Base-by-base conservation (phyloP, 2,329 filamentous ascomycete genomes). In the Epichloe glyceriae region DNA sequence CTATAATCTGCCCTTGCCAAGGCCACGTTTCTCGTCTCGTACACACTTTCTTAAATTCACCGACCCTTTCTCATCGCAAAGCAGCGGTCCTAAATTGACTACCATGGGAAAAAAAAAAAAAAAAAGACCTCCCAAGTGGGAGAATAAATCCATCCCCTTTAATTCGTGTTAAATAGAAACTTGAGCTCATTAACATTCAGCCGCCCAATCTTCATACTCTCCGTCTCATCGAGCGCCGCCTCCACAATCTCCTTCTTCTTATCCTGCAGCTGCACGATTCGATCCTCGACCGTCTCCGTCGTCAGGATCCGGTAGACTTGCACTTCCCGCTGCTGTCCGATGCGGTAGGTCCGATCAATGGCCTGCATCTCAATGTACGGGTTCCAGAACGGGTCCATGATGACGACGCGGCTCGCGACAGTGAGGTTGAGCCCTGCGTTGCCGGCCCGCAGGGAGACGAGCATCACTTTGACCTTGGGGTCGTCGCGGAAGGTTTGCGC, bases 321-420 rank as follows among this genome's bases (percentile, higher is more conserved):
- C 4, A 95, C 90, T 7, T 81, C 71, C 4, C 76, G 75, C 56
- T 74, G 70, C 68, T 96, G 90, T 0, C 89, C 89, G 57, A 95
- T 90, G 10, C 90, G 85, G 66, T 95, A 85, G 2, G 89, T 87
- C 20, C 90, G 85, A 64, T 95, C 90, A 47, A 95, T 83, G 4
- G 90, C 90, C 67, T 96, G 90, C 67, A 89, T 88, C 68, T 95
- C 90, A 46, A 94, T 85, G 62, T 85, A 95, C 0, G 89, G 90
- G 56, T 95, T 96, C 88, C 88, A 95, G 70, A 94, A 95, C 0
- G 89, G 89, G 62, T 95, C 89, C 62, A 95, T 81, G 56, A 95
- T 86, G 64, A 96, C 88, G 57, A 95, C 87, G 55, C 88, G 84
- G 1, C 83, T 88, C 0, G 89, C 90, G 17, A 82, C 80, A 39